A percentile compares a stretch with the other conserved stretches of the same genome.
Evolutionary conservation across 306 rosid species (phyloP).

Genomic region (Fragaria nilgerrensis): DNA sequence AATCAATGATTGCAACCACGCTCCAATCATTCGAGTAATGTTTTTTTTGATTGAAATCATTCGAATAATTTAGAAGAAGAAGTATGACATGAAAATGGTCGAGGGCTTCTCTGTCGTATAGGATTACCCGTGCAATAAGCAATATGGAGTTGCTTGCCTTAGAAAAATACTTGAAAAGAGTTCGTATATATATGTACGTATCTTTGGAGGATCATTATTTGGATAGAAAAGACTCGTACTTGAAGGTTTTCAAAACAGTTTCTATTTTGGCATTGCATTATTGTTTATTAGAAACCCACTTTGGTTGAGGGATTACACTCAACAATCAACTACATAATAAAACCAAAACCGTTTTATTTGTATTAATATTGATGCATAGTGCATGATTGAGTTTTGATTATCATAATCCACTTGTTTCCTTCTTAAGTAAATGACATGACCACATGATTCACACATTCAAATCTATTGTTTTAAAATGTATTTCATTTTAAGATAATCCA

Average conservation of each 20-base stretch:
- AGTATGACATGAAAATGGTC: neutral
- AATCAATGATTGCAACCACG: slow-evolving; percentile 35
- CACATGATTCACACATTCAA: slow-evolving; percentile 4
- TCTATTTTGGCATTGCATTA: slow-evolving; percentile 4
- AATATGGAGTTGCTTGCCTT: slow-evolving; percentile 12
- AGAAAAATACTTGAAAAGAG: neutral
- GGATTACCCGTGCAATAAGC: slow-evolving; percentile 5
- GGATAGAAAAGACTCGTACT: neutral
- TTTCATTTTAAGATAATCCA: neutral
- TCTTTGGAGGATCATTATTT: neutral
- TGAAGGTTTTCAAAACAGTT: neutral
- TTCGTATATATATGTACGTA: neutral
- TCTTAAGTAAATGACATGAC: neutral
- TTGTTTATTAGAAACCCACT: neutral
- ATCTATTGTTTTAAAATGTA: neutral
- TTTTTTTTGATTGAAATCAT: too few relatives aligned
- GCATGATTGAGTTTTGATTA: neutral
- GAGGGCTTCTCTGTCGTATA: neutral
- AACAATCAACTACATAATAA: neutral
- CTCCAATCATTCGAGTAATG: slow-evolving; percentile 30
- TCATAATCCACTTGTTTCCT: neutral
- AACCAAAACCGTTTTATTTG: neutral
- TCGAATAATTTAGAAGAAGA: neutral
- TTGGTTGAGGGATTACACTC: slow-evolving; percentile 8
- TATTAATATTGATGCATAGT: neutral